Percentiles rank a stretch among this genome's conserved stretches.
These are phyloP conservation scores for Tricholoma furcatifolium DNA, from an alignment of 768 basidiomycete genomes.

Conservation along the genomic window DNA sequence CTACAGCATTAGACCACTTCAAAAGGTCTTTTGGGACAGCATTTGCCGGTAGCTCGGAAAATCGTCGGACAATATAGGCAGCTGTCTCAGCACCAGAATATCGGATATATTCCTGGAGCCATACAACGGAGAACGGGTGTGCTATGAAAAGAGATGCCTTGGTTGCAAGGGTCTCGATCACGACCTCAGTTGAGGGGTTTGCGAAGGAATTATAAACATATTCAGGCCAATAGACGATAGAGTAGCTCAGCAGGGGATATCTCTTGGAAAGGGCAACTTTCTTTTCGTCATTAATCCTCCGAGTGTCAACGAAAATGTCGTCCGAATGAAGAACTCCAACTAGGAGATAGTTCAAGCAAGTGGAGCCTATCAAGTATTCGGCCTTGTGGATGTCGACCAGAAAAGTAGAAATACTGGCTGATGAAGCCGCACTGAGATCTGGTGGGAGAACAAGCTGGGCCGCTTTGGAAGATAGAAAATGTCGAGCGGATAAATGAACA, in stretches of 20 bases:
- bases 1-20: background rate
- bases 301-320: background rate
- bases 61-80: background rate
- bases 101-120: constrained; percentile 6
- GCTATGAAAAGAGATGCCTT: background rate
- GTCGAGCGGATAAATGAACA: constrained; percentile 4
- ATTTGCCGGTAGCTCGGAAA: background rate
- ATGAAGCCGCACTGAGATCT: background rate
- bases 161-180: background rate
- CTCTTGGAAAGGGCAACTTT: background rate
- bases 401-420: background rate
- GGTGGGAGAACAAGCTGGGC: background rate
- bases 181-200: background rate
- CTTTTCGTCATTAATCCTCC: background rate
- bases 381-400: constrained; percentile 1
- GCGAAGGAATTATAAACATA: constrained; percentile 1
- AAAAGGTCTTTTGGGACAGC: background rate
- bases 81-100: constrained; percentile 1
- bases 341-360: background rate
- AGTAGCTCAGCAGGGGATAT: constrained; percentile 3
- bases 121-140: background rate
- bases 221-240: constrained; percentile 7
- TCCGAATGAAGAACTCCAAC: background rate
- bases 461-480: background rate
- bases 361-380: background rate